Evolutionary conservation across 805 yeast genomes (phyloP), one percentile per base, ranked within the genome.

Genomic region (Cyberlindnera galapagoensis): DNA sequence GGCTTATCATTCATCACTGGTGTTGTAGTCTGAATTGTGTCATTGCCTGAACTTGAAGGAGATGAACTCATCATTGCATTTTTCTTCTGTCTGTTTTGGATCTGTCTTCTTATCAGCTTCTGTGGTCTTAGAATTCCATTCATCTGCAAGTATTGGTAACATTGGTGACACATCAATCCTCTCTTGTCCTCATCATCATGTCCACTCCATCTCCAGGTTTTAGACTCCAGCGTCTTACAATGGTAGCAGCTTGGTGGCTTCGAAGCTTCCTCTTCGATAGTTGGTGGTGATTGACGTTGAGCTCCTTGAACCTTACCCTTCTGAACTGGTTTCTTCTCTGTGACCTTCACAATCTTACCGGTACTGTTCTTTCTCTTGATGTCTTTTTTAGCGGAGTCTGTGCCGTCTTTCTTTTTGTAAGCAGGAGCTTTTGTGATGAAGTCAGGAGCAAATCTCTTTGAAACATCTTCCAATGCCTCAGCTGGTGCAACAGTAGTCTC

Each of bases 141-240:
- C 6, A 46, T 47, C 10, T 34, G 36, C 34, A 48, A 28, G 29
- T 49, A 48, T 16, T 35, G 36, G 24, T 39, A 46, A 31, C 56
- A 51, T 12, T 43, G 38, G n/a, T 43, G 38, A 27, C 56, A 51
- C 32, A 47, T 26, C 31, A 48, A 31, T 2, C 54, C 56, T 29
- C 51, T 44, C 22, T 40, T 39, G 1, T 41, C 28, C 13, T 39
- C 37, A 18, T 49, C 54, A 2, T 43, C 47, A 31, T 38, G 35
- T 28, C 49, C 47, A 40, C 42, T 43, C 52, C 51, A 50, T 34
- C 45, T 46, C 56, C 56, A 51, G 14, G 39, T 46, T 28, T 47
- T 47, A 2, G 54, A 45, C 10, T 46, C 43, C n/a, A 29, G 18
- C 1, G 52, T 42, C 20, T 44, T 40, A 35, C 56, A 51, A 23